A percentile compares a stretch with the other conserved stretches of the same genome.
phyloP scores from a whole-genome alignment of 2,329 filamentous ascomycete genomes.

The Dactylellina parvicollis region DNA sequence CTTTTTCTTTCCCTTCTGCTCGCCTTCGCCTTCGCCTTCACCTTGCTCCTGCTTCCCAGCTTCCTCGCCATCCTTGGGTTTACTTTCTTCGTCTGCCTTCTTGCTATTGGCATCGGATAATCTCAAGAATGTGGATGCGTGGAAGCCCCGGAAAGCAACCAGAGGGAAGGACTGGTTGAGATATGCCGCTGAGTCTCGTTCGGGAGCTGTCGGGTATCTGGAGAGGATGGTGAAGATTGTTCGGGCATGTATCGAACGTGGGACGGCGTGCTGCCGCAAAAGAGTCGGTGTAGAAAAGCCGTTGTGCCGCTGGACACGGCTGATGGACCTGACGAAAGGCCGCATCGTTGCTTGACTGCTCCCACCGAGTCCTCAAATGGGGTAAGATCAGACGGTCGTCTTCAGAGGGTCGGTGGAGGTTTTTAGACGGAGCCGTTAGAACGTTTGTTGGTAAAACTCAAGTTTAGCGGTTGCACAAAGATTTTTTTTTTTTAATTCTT shows the following conservation, averaged over 20 bases:
- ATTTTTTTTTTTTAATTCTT: constrained; percentile 6
- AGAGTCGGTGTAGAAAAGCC: constrained; percentile 21
- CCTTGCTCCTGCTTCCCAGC: constrained; percentile 64
- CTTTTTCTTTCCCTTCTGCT: constrained; percentile 66
- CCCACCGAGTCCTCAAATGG: background rate
- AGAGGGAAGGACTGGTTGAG: constrained; percentile 43
- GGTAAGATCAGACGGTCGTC: no score
- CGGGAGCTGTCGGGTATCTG: constrained; percentile 12
- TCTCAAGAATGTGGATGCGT: constrained; percentile 51
- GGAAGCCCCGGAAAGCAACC: constrained; percentile 51
- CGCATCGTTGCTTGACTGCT: constrained; percentile 29
- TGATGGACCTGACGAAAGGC: constrained; percentile 43
- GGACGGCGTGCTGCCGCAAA: constrained; percentile 26
- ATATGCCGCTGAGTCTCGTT: constrained; percentile 14
- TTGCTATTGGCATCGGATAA: constrained; percentile 44
- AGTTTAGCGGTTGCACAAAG: constrained; percentile 23
- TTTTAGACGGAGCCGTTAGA: background rate
- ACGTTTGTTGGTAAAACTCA: background rate
- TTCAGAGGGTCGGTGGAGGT: background rate
- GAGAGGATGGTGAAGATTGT: constrained; percentile 44
- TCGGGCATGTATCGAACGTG: constrained; percentile 50
- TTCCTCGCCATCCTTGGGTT: constrained; percentile 60
- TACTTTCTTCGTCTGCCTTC: constrained; percentile 51
- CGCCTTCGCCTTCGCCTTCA: constrained; percentile 63
- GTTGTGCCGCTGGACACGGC: constrained; percentile 43